Evolutionary conservation across 2,329 filamentous ascomycete genomes (phyloP), one percentile per base, ranked within the genome.

Genomic region (Fusarium nisikadoi): DNA sequence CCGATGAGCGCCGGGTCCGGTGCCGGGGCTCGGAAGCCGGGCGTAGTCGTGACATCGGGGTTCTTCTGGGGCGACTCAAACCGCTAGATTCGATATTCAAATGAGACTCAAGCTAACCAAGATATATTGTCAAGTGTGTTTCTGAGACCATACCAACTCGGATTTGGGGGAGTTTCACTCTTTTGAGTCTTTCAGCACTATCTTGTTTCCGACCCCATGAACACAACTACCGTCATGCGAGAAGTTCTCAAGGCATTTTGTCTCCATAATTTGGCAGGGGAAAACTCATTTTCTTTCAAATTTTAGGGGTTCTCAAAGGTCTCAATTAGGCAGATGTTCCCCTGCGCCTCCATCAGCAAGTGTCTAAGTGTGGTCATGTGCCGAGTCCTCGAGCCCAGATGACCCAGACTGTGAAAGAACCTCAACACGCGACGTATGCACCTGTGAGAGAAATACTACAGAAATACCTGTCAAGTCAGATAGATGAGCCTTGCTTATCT

Each of bases 331-430:
- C 75, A 77, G 73, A 73, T 70, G 72, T 65, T 61, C 62, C 46
- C 60, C 64, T 77, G 59, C 62, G 62, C 73, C 73, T 62, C 67
- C 60, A 53, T 75, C 59, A 75, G 62, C 63, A 39, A 65, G 67
- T 72, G 67, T 69, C 56, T 29, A 33, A 46, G 64, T 53, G 25
- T 33, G 65, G 70, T 77, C 75, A 77, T 77, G 74, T 75, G 75
- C 39, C 29, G 12, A 42, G n/a, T 50, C 49, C 17, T 33, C 10
- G 17, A n/a, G 68, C 33, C 29, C 75, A 72, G 50, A 70, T 77
- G 75, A 77, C 75, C 75, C 36, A 7, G 5, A 17, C n/a, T 43
- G 41, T 46, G 42, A 67, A 63, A 20, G 33, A 62, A 55, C 45
- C 14, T 62, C 49, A 67, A 63, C 75, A 76, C 75, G 71, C 58